Conservation (phyloP, 2,329 filamentous ascomycete species). For the Xylaria arbuscula region DNA sequence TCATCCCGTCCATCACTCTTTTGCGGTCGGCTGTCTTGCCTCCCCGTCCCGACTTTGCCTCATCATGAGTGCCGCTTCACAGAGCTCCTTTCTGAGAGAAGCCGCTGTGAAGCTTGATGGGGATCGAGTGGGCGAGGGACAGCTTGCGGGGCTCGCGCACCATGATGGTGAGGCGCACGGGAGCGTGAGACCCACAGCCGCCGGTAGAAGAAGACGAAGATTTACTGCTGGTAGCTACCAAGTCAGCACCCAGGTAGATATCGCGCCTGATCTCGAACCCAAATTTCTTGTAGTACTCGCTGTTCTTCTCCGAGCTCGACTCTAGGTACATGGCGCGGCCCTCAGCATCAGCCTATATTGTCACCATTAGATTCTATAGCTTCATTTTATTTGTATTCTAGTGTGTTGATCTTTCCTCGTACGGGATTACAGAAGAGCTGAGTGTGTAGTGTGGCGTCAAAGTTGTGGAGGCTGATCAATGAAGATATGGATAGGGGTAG, state of each 20-base stretch:
- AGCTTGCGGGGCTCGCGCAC: slow-evolving; percentile 73
- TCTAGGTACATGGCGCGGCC: slow-evolving; percentile 80
- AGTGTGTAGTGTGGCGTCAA: background rate
- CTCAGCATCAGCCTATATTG: slow-evolving; percentile 71
- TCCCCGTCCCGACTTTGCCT: slow-evolving; percentile 32
- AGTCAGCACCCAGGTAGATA: slow-evolving; percentile 63
- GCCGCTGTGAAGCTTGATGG: slow-evolving; percentile 50
- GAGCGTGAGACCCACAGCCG: slow-evolving; percentile 47
- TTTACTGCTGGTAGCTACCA: slow-evolving; percentile 30
- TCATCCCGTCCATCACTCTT: slow-evolving; percentile 9
- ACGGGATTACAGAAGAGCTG: background rate
- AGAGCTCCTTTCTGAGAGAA: slow-evolving; percentile 40
- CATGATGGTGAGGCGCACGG: slow-evolving; percentile 82
- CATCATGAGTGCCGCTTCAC: slow-evolving; percentile 2
- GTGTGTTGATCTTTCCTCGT: background rate
- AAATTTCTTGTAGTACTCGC: slow-evolving; percentile 77
- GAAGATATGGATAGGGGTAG: background rate
- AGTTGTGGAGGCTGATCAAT: background rate
- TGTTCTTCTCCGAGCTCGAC: slow-evolving; percentile 76
- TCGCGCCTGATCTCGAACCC: slow-evolving; percentile 75
- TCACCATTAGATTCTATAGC: slow-evolving; percentile 9
- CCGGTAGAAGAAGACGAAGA: background rate
- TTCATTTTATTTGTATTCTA: background rate
- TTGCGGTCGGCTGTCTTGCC: background rate
- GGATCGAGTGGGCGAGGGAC: slow-evolving; percentile 48